These are phyloP conservation scores for Neoboletus subvelutipes DNA, from an alignment of 768 basidiomycete genomes.

Conservation along the genomic window DNA sequence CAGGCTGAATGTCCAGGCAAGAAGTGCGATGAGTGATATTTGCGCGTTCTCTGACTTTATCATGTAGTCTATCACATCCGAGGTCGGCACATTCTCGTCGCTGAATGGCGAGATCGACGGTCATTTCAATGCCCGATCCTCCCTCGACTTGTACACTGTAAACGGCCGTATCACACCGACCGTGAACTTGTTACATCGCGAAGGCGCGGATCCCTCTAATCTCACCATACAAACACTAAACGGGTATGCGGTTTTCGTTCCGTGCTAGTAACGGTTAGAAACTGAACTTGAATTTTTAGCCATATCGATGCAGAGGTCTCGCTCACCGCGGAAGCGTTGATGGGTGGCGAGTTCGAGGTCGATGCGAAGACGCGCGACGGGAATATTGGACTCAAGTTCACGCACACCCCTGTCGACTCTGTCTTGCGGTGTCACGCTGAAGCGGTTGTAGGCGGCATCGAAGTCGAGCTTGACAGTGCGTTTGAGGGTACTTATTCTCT, in stretches of 20 bases:
- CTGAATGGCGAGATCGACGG: constrained; percentile 49
- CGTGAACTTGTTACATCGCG: constrained; percentile 37
- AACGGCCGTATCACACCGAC: constrained; percentile 42
- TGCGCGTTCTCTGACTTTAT: background rate
- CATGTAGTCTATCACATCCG: constrained; percentile 35
- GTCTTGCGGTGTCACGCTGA: constrained; percentile 30
- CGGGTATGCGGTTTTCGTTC: constrained; percentile 33
- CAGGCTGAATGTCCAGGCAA: constrained; percentile 35
- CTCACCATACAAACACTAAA: constrained; percentile 41
- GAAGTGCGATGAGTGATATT: background rate
- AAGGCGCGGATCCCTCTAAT: constrained; percentile 23
- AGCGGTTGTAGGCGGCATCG: constrained; percentile 30
- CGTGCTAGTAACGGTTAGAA: background rate
- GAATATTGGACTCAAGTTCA: constrained; percentile 28
- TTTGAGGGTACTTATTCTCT: constrained; percentile 45
- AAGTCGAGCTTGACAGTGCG: constrained; percentile 32
- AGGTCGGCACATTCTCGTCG: constrained; percentile 32
- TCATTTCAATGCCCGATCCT: constrained; percentile 35
- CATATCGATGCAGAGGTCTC: constrained; percentile 21
- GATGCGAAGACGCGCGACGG: constrained; percentile 30
- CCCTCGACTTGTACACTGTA: constrained; percentile 36
- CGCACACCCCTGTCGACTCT: constrained; percentile 37
- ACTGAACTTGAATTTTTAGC: constrained; percentile 15
- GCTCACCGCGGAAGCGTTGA: constrained; percentile 32
- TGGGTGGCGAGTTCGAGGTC: constrained; percentile 36